A percentile compares a stretch with the other conserved stretches of the same genome.
Evolutionary conservation across 768 basidiomycete species (phyloP).

Genomic region (Termitomyces sp.): DNA sequence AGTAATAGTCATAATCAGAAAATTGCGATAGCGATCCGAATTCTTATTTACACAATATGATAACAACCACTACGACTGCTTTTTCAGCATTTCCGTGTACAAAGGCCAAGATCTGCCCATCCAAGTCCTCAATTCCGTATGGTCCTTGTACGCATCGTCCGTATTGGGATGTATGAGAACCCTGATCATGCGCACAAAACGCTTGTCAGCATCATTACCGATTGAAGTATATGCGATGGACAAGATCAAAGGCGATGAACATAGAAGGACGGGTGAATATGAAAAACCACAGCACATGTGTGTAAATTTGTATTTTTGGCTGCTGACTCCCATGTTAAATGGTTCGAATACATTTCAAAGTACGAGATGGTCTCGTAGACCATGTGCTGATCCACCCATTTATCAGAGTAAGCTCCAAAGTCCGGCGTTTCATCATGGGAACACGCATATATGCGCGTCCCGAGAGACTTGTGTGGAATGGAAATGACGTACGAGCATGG

Average conservation of each 20-base stretch:
- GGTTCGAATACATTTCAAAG: neutral
- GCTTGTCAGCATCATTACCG: neutral
- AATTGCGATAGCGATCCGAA: too few species aligned
- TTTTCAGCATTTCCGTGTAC: constrained; percentile 32
- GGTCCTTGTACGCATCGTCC: constrained; percentile 46
- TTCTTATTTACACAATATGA: too few species aligned
- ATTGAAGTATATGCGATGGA: neutral
- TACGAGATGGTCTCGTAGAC: neutral
- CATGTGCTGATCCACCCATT: constrained; percentile 6
- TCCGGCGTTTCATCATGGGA: neutral
- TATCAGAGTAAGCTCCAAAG: neutral
- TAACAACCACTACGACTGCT: neutral
- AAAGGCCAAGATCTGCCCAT: constrained; percentile 61
- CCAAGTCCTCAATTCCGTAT: constrained; percentile 60
- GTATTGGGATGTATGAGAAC: constrained; percentile 74
- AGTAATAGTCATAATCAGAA: too few species aligned
- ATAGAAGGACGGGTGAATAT: neutral
- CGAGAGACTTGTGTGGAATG: neutral
- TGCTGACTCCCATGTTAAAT: neutral
- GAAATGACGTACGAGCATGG: constrained; percentile 55
- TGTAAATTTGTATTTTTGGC: neutral
- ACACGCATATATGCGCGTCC: neutral
- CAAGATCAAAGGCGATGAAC: neutral
- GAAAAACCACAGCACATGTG: neutral
- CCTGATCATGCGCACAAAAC: constrained; percentile 25